Percentiles rank a stretch among this genome's conserved stretches.
These are phyloP conservation scores for Aspergillus intermedius DNA, from an alignment of 2,329 filamentous ascomycete species.

Conservation along the genomic window DNA sequence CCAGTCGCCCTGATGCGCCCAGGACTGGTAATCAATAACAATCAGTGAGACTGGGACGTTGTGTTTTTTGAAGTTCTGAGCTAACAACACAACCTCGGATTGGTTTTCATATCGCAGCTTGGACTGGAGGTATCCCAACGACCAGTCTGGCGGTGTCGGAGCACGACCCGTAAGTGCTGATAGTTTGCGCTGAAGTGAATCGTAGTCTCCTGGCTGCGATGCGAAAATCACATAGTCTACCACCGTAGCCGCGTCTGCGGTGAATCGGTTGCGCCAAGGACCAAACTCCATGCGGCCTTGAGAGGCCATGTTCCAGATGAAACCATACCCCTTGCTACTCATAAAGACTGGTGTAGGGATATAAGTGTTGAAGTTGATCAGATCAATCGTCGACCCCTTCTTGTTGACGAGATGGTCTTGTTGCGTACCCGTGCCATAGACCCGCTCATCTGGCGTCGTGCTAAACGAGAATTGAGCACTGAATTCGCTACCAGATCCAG, in stretches of 20 bases:
- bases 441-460: constrained; percentile 43
- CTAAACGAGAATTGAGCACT: constrained; percentile 30
- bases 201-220: constrained; percentile 41
- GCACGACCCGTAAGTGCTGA: constrained; percentile 49
- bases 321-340: constrained; percentile 53
- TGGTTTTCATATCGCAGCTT: constrained; percentile 59
- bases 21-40: constrained; percentile 60
- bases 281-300: constrained; percentile 55
- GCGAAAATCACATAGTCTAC: constrained; percentile 58
- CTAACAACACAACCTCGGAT: constrained; percentile 52
- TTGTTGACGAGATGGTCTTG: constrained; percentile 55
- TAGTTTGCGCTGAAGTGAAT: constrained; percentile 49
- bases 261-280: constrained; percentile 52
- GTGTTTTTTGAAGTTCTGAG: constrained; percentile 48
- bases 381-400: constrained; percentile 54
- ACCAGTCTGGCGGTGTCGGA: constrained; percentile 59
- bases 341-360: constrained; percentile 56
- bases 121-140: constrained; percentile 60
- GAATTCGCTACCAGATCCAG: constrained; percentile 29
- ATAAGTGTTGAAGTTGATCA: constrained; percentile 60
- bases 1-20: constrained; percentile 60
- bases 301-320: constrained; percentile 59
- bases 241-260: constrained; percentile 47
- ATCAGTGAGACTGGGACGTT: constrained; percentile 56
- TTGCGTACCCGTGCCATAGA: constrained; percentile 61